These are phyloP conservation scores for Tuber melanosporum DNA, from an alignment of 495 filamentous ascomycete species.

Conservation along the genomic window DNA sequence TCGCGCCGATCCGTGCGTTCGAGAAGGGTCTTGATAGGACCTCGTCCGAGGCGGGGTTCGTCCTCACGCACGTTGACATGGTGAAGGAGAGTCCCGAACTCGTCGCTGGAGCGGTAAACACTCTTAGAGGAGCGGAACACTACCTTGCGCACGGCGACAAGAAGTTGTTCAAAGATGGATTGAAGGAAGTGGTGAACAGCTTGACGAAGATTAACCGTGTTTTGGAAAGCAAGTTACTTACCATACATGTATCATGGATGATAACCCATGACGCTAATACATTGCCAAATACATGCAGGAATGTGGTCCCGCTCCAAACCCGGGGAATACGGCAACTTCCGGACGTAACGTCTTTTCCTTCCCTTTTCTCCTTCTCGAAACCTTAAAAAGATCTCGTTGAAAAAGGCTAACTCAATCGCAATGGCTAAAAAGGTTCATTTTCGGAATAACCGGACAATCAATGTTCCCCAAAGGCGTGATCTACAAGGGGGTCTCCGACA, in stretches of 20 bases:
- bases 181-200: slow-evolving; percentile 55
- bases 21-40: slow-evolving; percentile 75
- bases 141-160: slow-evolving; percentile 44
- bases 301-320: slow-evolving; percentile 87
- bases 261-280: slow-evolving; percentile 12
- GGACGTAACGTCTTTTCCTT: slow-evolving; percentile 47
- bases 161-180: slow-evolving; percentile 56
- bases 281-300: slow-evolving; percentile 43
- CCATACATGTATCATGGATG: slow-evolving; percentile 3
- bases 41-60: slow-evolving; percentile 88
- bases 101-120: slow-evolving; percentile 59
- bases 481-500: slow-evolving; percentile 72
- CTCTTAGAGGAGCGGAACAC: slow-evolving; percentile 54
- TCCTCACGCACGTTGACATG: slow-evolving; percentile 77
- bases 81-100: slow-evolving; percentile 68
- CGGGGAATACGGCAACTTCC: slow-evolving; percentile 68
- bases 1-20: slow-evolving; percentile 80
- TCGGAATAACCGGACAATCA: slow-evolving; percentile 76
- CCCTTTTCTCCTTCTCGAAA: neutral
- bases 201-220: slow-evolving; percentile 65
- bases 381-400: neutral
- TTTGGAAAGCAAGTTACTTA: slow-evolving; percentile 61
- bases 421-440: slow-evolving; percentile 59
- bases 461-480: slow-evolving; percentile 90
- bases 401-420: neutral